phyloP scores from a whole-genome alignment of 768 basidiomycete genomes.

The Suillus subluteus region DNA sequence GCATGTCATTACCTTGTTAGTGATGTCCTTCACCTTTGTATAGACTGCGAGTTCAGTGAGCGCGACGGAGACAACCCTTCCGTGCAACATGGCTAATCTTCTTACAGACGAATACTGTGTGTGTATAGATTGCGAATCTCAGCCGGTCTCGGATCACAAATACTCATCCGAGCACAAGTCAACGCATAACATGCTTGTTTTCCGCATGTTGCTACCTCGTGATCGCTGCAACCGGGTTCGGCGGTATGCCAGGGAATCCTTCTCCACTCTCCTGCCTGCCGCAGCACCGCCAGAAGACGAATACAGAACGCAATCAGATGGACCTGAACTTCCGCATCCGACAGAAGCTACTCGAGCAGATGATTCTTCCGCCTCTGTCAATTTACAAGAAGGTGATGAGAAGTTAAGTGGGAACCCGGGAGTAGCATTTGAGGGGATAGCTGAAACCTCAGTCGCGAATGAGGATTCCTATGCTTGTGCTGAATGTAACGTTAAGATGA shows the following conservation, averaged over 20 bases:
- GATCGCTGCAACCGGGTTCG: not conserved
- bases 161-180: not conserved
- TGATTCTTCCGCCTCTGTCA: not conserved
- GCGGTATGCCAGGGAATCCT: not conserved
- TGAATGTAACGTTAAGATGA: not conserved
- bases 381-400: not conserved
- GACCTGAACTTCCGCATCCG: not conserved
- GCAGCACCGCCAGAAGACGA: not conserved
- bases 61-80: no score
- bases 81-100: not conserved
- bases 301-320: no score
- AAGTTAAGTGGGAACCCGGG: not conserved
- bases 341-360: not conserved
- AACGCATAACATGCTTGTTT: constrained; percentile 1
- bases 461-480: not conserved
- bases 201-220: not conserved
- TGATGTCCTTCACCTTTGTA: not conserved
- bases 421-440: no score
- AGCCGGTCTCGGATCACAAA: not conserved
- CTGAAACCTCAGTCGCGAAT: not conserved
- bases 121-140: not conserved
- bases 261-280: not conserved
- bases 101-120: not conserved
- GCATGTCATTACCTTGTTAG: not conserved
- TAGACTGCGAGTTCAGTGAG: not conserved